Percentiles rank a stretch among this genome's conserved stretches.
Conservation (phyloP, 1,284 basidiomycete species). For the Lentinula novae-zelandiae region DNA sequence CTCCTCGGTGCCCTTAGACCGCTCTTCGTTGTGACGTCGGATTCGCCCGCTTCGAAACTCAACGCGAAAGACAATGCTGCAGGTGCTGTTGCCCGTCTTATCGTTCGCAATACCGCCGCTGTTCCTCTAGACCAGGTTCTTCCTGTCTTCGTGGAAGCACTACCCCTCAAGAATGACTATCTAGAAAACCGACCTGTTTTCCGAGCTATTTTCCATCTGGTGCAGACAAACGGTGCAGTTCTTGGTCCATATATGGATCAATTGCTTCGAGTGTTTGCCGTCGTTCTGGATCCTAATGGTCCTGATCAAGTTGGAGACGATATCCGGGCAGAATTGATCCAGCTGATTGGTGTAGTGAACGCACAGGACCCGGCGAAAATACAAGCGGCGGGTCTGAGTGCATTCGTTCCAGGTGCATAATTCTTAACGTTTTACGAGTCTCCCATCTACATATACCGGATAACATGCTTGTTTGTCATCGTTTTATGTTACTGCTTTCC, state of each 20-base stretch:
- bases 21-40: conserved; percentile 71
- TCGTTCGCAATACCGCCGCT: conserved; percentile 77
- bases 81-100: conserved; percentile 88
- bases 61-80: conserved; percentile 96
- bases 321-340: conserved; percentile 70
- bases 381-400: conserved; percentile 65
- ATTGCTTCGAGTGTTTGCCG: conserved; percentile 79
- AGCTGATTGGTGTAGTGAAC: conserved; percentile 76
- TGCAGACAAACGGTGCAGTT: conserved; percentile 70
- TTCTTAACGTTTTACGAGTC: not conserved
- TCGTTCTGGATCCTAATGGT: conserved; percentile 75
- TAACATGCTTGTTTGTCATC: conserved; percentile 1
- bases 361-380: conserved; percentile 71
- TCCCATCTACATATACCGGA: not conserved
- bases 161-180: conserved; percentile 87
- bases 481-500: conserved; percentile 9
- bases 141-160: conserved; percentile 76
- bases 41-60: conserved; percentile 58
- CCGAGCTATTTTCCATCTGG: conserved; percentile 86
- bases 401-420: conserved; percentile 43
- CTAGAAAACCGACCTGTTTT: conserved; percentile 91
- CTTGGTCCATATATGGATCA: conserved; percentile 80
- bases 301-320: conserved; percentile 79
- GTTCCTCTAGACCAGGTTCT: conserved; percentile 91
- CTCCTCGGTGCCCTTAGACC: conserved; percentile 82